Conservation (phyloP, 192 early-diverging fungal genomes). For the Coemansia sp. region DNA sequence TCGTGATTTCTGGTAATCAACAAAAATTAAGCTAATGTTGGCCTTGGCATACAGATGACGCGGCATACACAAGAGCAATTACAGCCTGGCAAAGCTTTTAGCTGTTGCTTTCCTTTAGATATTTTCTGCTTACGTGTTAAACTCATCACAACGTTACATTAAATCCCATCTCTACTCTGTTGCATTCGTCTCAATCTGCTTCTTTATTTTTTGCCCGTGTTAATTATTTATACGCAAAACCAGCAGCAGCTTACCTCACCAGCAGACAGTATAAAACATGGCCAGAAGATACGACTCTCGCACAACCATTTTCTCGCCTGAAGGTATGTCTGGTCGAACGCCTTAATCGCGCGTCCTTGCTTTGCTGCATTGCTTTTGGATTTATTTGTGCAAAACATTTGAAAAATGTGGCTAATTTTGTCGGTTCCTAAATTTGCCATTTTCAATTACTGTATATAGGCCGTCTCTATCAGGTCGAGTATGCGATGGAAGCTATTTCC, state of each 20-base stretch:
- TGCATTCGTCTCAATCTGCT: conserved; percentile 4
- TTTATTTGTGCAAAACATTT: neutral
- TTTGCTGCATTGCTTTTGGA: too few species aligned
- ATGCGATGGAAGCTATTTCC: conserved; percentile 99
- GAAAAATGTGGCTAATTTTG: neutral
- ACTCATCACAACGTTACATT: neutral
- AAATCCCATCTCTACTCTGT: conserved; percentile 7
- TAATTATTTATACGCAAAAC: neutral
- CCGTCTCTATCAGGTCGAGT: conserved; percentile 98
- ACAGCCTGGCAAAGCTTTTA: neutral
- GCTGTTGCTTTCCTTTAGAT: neutral
- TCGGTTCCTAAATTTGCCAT: neutral
- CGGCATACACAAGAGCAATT: neutral
- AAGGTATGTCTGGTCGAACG: conserved; percentile 83
- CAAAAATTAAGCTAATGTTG: too few species aligned
- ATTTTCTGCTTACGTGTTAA: neutral
- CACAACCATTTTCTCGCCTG: conserved; percentile 99
- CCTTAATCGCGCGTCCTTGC: too few species aligned
- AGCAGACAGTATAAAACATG: conserved; percentile 57
- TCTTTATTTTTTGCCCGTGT: neutral
- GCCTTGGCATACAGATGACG: too few species aligned
- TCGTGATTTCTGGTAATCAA: too few species aligned
- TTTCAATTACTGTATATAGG: conserved; percentile 55
- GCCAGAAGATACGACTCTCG: conserved; percentile 96
- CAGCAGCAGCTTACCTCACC: neutral